Evolutionary conservation across 2,329 filamentous ascomycete species (phyloP).

Genomic region (Fusarium irregulare): DNA sequence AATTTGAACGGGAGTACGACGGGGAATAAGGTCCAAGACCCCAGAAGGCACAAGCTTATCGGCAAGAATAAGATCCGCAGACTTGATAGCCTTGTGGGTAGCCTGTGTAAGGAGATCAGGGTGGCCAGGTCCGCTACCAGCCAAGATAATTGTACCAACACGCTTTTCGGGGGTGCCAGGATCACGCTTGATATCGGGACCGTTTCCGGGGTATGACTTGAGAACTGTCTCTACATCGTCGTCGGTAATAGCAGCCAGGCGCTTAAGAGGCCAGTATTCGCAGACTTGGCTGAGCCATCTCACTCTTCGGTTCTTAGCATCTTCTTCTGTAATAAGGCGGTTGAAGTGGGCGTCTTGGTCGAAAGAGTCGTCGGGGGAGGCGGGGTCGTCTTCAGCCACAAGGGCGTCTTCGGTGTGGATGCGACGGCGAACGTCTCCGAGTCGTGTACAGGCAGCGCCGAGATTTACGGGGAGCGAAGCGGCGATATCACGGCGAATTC

Average conservation of each 20-base stretch:
- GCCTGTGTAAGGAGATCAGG: conserved; percentile 90
- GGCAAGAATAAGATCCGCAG: conserved; percentile 82
- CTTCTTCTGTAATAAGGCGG: conserved; percentile 78
- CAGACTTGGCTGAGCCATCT: conserved; percentile 96
- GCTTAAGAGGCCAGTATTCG: conserved; percentile 95
- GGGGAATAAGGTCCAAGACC: conserved; percentile 89
- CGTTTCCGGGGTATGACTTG: conserved; percentile 69
- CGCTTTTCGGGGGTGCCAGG: conserved; percentile 41
- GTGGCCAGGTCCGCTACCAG: conserved; percentile 92
- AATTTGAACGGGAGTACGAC: conserved; percentile 88
- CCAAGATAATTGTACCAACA: conserved; percentile 82
- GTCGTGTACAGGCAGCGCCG: conserved; percentile 78
- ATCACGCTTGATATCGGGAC: conserved; percentile 39
- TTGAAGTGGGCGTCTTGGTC: conserved; percentile 89
- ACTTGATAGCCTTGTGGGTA: conserved; percentile 79
- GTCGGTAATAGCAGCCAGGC: conserved; percentile 82
- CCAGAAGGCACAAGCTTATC: conserved; percentile 88
- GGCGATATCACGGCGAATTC: conserved; percentile 89
- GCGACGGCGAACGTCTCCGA: conserved; percentile 77
- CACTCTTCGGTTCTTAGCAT: conserved; percentile 82
- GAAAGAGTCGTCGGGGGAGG: conserved; percentile 72
- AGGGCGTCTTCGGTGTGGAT: conserved; percentile 77
- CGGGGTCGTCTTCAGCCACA: conserved; percentile 57
- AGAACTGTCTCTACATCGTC: conserved; percentile 82
- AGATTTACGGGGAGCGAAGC: conserved; percentile 80